These are phyloP conservation scores for Alternaria sp. DNA, from an alignment of 2,329 filamentous ascomycete species.

Conservation along the genomic window DNA sequence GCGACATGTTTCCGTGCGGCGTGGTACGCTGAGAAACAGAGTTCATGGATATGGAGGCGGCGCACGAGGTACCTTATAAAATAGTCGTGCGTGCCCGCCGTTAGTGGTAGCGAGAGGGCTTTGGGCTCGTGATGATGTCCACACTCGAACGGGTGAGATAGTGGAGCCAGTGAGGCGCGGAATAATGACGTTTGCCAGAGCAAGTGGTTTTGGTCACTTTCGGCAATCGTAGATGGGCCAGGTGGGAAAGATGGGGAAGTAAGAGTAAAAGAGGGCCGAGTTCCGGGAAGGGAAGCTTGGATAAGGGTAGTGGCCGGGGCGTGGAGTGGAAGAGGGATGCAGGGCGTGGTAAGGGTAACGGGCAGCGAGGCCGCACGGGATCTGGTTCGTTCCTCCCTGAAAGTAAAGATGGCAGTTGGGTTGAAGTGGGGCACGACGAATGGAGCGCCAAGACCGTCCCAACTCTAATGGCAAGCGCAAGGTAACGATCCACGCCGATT, in stretches of 20 bases:
- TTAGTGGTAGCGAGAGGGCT: conserved; percentile 8
- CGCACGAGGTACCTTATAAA: neutral
- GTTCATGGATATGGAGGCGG: conserved; percentile 33
- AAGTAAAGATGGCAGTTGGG: conserved; percentile 29
- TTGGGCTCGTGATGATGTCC: conserved; percentile 8
- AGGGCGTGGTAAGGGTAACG: conserved; percentile 15
- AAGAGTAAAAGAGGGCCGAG: conserved; percentile 2
- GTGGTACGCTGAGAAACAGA: conserved; percentile 35
- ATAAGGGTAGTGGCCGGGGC: conserved; percentile 18
- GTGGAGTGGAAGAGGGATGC: conserved; percentile 18
- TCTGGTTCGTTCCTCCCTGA: conserved; percentile 25
- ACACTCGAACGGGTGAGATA: conserved; percentile 23
- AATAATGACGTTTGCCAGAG: neutral
- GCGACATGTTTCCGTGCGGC: conserved; percentile 6
- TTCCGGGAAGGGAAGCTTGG: conserved; percentile 3
- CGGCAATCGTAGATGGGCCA: conserved; percentile 4
- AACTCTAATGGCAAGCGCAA: conserved; percentile 26
- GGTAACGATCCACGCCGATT: conserved; percentile 2
- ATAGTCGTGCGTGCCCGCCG: neutral
- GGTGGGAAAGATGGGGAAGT: conserved; percentile 10
- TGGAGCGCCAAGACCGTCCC: conserved; percentile 24
- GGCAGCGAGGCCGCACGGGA: conserved; percentile 16
- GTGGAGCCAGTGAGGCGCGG: conserved; percentile 13
- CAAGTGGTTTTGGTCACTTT: neutral
- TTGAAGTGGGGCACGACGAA: conserved; percentile 32